phyloP scores from a whole-genome alignment of 176 grass and related monocot genomes.

The Otatea glauca region DNA sequence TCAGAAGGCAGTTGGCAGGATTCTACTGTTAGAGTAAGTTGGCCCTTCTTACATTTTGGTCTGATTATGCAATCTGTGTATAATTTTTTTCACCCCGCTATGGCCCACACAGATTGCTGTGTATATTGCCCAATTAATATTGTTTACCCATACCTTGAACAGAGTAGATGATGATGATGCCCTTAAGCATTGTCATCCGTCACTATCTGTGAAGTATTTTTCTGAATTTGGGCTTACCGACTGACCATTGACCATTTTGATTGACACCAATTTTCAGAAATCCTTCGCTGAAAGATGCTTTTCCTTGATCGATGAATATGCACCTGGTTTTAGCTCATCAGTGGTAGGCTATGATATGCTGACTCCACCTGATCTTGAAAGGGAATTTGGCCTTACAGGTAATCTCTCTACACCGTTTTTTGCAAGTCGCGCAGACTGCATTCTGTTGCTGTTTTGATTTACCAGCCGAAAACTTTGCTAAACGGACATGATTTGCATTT shows the following conservation, averaged over 20 bases:
- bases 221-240: constrained; percentile 16
- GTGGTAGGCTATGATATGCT: constrained; percentile 94
- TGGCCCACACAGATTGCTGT: not conserved
- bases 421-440: not conserved
- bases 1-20: constrained; percentile 86
- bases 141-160: not conserved
- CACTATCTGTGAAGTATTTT: constrained; percentile 22
- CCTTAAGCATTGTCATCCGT: constrained; percentile 16
- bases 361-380: constrained; percentile 95
- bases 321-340: constrained; percentile 84
- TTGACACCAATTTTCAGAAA: constrained; percentile 65
- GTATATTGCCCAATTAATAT: constrained; percentile 5
- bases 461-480: constrained; percentile 10
- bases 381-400: constrained; percentile 94
- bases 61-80: not conserved
- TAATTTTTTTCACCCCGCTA: not conserved
- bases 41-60: constrained; percentile 37
- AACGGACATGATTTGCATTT: constrained; percentile 29
- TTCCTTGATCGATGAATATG: constrained; percentile 95
- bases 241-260: constrained; percentile 14
- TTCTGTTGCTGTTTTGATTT: not conserved
- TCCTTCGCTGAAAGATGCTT: constrained; percentile 91
- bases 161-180: not conserved
- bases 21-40: constrained; percentile 85
- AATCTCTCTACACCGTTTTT: not conserved